Conservation (phyloP, 495 filamentous ascomycete genomes). For the Talaromyces liani region DNA sequence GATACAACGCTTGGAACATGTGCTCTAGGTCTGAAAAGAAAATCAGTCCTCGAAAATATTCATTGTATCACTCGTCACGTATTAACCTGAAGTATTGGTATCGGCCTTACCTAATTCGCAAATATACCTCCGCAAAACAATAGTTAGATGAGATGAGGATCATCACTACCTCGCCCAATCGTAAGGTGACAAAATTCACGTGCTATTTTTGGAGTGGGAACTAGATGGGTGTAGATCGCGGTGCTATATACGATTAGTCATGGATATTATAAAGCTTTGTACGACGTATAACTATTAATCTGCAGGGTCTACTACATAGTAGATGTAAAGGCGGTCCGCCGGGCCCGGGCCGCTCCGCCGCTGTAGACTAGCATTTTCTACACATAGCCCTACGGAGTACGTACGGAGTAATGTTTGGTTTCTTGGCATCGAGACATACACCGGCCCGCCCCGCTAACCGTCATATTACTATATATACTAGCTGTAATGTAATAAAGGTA, state of each 20-base stretch:
- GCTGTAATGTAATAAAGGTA: too few relatives aligned
- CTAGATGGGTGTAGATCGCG: not conserved
- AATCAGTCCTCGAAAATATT: not conserved
- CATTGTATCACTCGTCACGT: not conserved
- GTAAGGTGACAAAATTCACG: not conserved
- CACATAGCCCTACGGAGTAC: not conserved
- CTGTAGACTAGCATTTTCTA: not conserved
- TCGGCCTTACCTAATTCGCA: not conserved
- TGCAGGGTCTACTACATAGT: too few relatives aligned
- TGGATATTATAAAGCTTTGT: not conserved
- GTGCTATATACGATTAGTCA: not conserved
- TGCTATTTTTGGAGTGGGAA: not conserved
- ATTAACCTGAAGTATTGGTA: not conserved
- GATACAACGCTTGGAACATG: not conserved
- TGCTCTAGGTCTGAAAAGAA: not conserved
- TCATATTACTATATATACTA: too few relatives aligned
- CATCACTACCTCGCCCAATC: not conserved
- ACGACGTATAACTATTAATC: too few relatives aligned
- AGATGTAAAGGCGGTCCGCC: not conserved
- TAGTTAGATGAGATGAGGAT: not conserved
- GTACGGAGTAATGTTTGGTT: not conserved
- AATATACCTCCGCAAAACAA: not conserved
- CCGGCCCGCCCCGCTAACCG: not conserved
- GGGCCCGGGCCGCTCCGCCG: not conserved
- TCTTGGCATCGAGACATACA: not conserved